Conservation (phyloP, 495 filamentous ascomycete genomes). For the Extremus antarcticus region DNA sequence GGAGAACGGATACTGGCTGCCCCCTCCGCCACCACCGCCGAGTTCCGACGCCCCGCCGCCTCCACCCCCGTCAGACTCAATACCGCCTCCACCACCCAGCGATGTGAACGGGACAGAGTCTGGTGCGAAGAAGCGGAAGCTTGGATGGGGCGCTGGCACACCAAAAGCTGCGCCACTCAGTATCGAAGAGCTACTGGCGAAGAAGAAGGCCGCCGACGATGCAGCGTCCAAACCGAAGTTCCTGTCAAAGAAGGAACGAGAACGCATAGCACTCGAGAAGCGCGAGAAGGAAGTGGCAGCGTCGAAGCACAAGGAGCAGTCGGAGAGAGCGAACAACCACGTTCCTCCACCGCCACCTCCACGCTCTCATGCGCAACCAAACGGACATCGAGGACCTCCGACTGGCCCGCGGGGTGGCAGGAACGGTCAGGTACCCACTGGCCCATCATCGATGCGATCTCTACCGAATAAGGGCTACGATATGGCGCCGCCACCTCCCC, state of each 20-base stretch:
- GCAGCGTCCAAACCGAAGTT: constrained; percentile 83
- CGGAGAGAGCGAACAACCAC: constrained; percentile 1
- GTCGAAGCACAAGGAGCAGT: constrained; percentile 22
- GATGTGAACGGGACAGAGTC: constrained; percentile 7
- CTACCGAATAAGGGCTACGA: constrained; percentile 40
- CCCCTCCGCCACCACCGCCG: constrained; percentile 50
- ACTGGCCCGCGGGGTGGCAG: constrained; percentile 76
- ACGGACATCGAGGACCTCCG: constrained; percentile 38
- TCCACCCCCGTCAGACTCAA: constrained; percentile 44
- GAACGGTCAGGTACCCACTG: constrained; percentile 36
- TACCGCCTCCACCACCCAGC: constrained; percentile 44
- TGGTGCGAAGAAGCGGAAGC: constrained; percentile 43
- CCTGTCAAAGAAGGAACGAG: constrained; percentile 78
- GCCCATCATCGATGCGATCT: constrained; percentile 43
- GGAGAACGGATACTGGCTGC: constrained; percentile 14
- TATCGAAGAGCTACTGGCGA: constrained; percentile 65
- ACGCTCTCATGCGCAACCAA: constrained; percentile 20
- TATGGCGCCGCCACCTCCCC: constrained; percentile 43
- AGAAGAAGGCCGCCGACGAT: constrained; percentile 70
- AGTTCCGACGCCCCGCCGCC: constrained; percentile 36
- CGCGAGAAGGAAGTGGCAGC: constrained; percentile 69
- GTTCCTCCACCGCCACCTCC: constrained; percentile 2
- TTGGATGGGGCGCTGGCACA: constrained; percentile 38
- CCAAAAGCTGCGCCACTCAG: constrained; percentile 46
- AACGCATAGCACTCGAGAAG: constrained; percentile 76